Percentiles rank a stretch among this genome's conserved stretches.
Evolutionary conservation across 2,329 filamentous ascomycete species (phyloP).

Genomic region (Arthrinium puccinioides): DNA sequence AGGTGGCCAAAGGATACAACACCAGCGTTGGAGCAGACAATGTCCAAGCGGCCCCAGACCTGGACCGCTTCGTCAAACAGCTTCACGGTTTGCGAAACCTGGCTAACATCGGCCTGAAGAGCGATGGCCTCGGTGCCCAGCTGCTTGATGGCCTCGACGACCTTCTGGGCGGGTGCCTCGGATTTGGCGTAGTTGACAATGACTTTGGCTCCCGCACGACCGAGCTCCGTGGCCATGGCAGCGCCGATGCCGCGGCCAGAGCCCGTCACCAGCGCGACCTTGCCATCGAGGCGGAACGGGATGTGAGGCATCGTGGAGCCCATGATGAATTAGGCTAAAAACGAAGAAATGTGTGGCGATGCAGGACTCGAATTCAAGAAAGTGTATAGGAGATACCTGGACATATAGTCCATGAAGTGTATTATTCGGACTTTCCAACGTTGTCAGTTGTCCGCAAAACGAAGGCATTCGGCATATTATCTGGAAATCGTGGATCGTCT

Average conservation of each 20-base stretch:
- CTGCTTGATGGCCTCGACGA: slow-evolving; percentile 46
- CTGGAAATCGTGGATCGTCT: neutral
- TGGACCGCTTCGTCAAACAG: slow-evolving; percentile 57
- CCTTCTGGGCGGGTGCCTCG: slow-evolving; percentile 10
- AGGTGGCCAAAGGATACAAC: slow-evolving; percentile 62
- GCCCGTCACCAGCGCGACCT: slow-evolving; percentile 21
- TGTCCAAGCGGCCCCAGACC: slow-evolving; percentile 60
- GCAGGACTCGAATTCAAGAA: no score
- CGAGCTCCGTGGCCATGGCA: slow-evolving; percentile 44
- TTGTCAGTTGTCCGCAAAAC: neutral
- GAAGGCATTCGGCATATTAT: neutral
- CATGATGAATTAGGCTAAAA: no score
- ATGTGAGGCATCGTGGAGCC: neutral
- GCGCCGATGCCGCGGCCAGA: slow-evolving; percentile 52
- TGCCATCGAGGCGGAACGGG: slow-evolving; percentile 5
- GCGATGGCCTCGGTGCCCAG: slow-evolving; percentile 42
- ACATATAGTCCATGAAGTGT: no score
- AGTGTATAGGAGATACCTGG: no score
- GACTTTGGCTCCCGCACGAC: slow-evolving; percentile 25
- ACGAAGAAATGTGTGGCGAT: no score
- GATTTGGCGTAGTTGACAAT: slow-evolving; percentile 19
- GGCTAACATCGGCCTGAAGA: slow-evolving; percentile 22
- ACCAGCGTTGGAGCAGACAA: slow-evolving; percentile 64
- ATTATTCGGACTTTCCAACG: neutral
- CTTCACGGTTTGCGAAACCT: slow-evolving; percentile 53